Evolutionary conservation across 139 green algal genomes (phyloP).

Genomic region (Pleodorina starrii): DNA sequence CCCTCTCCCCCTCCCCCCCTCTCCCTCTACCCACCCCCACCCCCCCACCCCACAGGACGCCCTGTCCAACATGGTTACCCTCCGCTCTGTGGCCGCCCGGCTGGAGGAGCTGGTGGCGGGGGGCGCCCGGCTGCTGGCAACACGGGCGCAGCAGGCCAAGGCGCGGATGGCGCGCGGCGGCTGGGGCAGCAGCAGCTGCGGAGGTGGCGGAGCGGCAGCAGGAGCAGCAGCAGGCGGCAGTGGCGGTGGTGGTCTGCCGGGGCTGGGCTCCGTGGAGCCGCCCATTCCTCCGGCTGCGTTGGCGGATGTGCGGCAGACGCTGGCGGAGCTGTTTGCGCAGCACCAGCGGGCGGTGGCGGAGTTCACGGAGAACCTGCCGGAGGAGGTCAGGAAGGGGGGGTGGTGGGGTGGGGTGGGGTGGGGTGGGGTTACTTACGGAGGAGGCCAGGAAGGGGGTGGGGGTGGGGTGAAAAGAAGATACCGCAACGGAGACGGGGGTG

Average conservation of each 20-base stretch:
- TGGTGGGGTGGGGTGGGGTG: neutral
- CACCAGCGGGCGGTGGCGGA: slow-evolving; percentile 67
- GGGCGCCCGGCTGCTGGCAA: neutral
- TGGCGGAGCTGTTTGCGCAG: slow-evolving; percentile 64
- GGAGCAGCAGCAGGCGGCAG: neutral
- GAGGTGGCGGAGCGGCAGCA: neutral
- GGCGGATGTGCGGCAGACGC: slow-evolving; percentile 51
- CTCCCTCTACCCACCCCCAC: neutral
- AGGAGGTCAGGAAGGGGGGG: slow-evolving; percentile 42
- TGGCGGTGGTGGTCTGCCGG: neutral
- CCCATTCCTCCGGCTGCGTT: slow-evolving; percentile 13
- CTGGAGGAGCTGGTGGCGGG: slow-evolving; percentile 65
- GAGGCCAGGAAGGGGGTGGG: neutral
- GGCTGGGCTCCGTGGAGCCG: neutral
- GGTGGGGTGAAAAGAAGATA: too few relatives aligned
- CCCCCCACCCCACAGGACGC: slow-evolving; percentile 18
- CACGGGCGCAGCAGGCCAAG: slow-evolving; percentile 25
- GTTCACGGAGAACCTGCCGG: slow-evolving; percentile 76
- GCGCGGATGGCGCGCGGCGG: neutral
- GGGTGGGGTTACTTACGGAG: neutral
- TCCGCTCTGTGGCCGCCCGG: slow-evolving; percentile 50
- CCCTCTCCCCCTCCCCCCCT: neutral
- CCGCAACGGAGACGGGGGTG: neutral
- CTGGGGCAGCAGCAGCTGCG: neutral
- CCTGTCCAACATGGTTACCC: slow-evolving; percentile 58